These are phyloP conservation scores for Aquilaria malaccensis DNA, from an alignment of 345 rosid genomes.

Conservation along the genomic window DNA sequence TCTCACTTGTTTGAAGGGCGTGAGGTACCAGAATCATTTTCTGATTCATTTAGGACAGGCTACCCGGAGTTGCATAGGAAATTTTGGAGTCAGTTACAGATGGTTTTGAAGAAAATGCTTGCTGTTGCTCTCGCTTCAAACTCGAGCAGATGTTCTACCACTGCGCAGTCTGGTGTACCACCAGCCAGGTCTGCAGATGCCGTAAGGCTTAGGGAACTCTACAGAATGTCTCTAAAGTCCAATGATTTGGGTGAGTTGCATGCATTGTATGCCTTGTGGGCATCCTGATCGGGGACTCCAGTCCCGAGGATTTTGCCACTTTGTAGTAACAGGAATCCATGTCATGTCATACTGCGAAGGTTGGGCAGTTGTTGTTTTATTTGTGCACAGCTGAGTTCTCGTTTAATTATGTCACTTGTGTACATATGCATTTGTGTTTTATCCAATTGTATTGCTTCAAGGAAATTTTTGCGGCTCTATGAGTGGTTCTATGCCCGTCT, in stretches of 20 bases:
- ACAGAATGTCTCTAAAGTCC: constrained; percentile 65
- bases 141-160: constrained; percentile 28
- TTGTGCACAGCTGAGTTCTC: too few species aligned
- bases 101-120: constrained; percentile 61
- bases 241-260: constrained; percentile 41
- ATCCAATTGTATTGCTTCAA: too few species aligned
- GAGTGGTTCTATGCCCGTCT: too few species aligned
- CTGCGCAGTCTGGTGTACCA: constrained; percentile 14
- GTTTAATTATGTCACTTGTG: too few species aligned
- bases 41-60: constrained; percentile 30
- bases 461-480: too few species aligned
- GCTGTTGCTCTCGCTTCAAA: constrained; percentile 30
- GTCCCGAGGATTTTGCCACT: too few species aligned
- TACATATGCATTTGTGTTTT: too few species aligned
- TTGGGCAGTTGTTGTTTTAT: too few species aligned
- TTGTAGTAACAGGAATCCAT: too few species aligned
- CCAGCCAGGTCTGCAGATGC: constrained; percentile 35
- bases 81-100: constrained; percentile 74
- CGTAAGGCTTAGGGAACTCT: constrained; percentile 66
- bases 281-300: constrained; percentile 19
- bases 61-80: constrained; percentile 39
- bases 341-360: too few species aligned
- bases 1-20: constrained; percentile 66
- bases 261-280: constrained; percentile 58
- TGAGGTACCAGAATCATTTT: constrained; percentile 23